Evolutionary conservation across 805 yeast species (phyloP), one percentile per base, ranked within the genome.

Genomic region (Saccharomycopsis sp.): DNA sequence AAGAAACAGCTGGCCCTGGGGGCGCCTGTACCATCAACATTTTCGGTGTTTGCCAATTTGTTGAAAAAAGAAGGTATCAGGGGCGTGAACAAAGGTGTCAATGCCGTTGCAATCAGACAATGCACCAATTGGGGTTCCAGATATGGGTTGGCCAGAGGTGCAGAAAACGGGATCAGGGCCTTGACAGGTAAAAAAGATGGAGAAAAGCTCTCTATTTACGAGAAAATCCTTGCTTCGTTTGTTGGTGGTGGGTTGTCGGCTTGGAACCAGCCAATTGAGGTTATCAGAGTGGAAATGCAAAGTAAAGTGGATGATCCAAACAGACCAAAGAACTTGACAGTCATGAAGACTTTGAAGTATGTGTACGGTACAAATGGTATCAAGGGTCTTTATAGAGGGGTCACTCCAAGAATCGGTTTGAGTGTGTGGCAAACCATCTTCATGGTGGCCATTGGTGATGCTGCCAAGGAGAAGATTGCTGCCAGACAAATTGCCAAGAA

Each of bases 121-220:
- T 82, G 86, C 84, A 89, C 97, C 52, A 92, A 92, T 64, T 92
- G 98, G 98, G 98, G 98, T 38, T 86, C 96, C 15, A 75, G 98
- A 59, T 89, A 88, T 55, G 98, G 97, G 26, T 71, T 92, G 30
- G 73, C 95, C 2, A 75, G 98, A 58, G 71, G 88, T 55, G 94
- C 95, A 23, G 98, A 92, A 68, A 89, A 84, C 52, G 67, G 64
- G 3, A 86, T 92, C 54, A 77, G 84, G 57, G 69, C 65, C 34
- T 37, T 69, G 10, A 73, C 78, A 17, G 77, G 77, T 41, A 82
- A 84, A 61, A 62, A 65, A 15, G 65, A 67, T 37, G 78, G 75
- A 43, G 73, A 72, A 19, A 76, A 76, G 55, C 72, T 92, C 52
- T 62, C 68, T 48, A 84, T 94, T 1, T 52, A 66, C 17, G 97